Evolutionary conservation across 2,329 filamentous ascomycete genomes (phyloP), one percentile per base, ranked within the genome.

Genomic region (Alternaria brassicae): DNA sequence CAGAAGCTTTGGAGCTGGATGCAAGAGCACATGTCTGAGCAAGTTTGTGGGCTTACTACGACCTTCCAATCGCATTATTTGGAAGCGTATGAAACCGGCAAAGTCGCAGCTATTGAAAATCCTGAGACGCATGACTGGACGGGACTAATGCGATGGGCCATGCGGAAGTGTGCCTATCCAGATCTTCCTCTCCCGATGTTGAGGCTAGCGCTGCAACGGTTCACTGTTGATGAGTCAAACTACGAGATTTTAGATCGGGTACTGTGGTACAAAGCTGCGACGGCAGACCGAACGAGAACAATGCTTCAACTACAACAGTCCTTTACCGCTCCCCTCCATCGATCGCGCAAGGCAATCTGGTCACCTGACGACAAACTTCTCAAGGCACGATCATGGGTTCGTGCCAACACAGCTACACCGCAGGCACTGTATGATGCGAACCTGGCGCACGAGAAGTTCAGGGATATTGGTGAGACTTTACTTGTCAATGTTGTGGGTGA

Each of bases 91-190:
- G 85, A 88, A 63, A 81, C 81, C 2, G 84, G 84, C 8, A 83
- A 89, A 61, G 65, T 93, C 1, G 83, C 87, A 2, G 74, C 81
- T 2, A 81, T 93, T 63, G 82, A 90, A 50, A 78, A 89, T 44
- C 81, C 88, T 0, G 74, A 84, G 37, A 82, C 83, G 2, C 92
- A 91, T 59, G 88, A 93, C 70, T 93, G 91, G 90, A 77, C 81
- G 9, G 76, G 74, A 4, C 76, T 93, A 6, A 84, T 93, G 45
- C 81, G 84, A 34, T 94, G 91, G 91, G 84, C 88, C 1, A 79
- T 86, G 63, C 80, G 82, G 21, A 84, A 75, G 23, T 76, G 67
- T 55, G 50, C 67, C 9, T 72, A 71, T 41, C 65, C 69, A 13
- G 68, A 73, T 19, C 40, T 66, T n/a, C 63, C 65, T n/a, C 62